phyloP scores from a whole-genome alignment of 495 filamentous ascomycete genomes.

The Terfezia boudieri region DNA sequence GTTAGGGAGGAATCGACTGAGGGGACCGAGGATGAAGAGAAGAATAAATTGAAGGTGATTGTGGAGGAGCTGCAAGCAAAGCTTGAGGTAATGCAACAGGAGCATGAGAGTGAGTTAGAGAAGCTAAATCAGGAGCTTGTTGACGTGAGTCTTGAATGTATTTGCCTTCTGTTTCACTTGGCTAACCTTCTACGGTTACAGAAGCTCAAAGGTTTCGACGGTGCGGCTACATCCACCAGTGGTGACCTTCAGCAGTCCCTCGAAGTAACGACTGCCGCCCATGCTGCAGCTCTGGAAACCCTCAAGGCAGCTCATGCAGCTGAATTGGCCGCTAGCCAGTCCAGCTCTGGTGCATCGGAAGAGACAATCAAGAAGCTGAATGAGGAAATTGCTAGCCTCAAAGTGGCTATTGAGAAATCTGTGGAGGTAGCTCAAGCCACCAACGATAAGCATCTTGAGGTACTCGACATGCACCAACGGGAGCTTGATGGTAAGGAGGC shows the following conservation, averaged over 20 bases:
- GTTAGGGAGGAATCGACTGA: background rate
- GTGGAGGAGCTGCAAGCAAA: background rate
- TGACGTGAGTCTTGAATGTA: conserved; percentile 10
- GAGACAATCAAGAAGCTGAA: background rate
- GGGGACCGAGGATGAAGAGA: background rate
- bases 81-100: background rate
- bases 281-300: conserved; percentile 9
- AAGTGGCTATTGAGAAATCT: conserved; percentile 13
- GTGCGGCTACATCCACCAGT: conserved; percentile 7
- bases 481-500: conserved; percentile 24
- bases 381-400: conserved; percentile 9
- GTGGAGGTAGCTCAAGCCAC: conserved; percentile 16
- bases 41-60: background rate
- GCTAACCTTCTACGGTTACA: background rate
- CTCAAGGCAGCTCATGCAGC: conserved; percentile 13
- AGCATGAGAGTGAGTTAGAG: conserved; percentile 13
- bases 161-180: background rate
- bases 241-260: conserved; percentile 9
- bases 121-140: conserved; percentile 8
- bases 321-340: conserved; percentile 8
- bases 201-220: conserved; percentile 4
- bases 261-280: conserved; percentile 5
- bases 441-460: conserved; percentile 23
- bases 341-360: conserved; percentile 3
- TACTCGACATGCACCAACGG: conserved; percentile 11